Percentiles rank a stretch among this genome's conserved stretches.
These are phyloP conservation scores for Boeremia lycopersici DNA, from an alignment of 2,329 filamentous ascomycete genomes.

Conservation along the genomic window DNA sequence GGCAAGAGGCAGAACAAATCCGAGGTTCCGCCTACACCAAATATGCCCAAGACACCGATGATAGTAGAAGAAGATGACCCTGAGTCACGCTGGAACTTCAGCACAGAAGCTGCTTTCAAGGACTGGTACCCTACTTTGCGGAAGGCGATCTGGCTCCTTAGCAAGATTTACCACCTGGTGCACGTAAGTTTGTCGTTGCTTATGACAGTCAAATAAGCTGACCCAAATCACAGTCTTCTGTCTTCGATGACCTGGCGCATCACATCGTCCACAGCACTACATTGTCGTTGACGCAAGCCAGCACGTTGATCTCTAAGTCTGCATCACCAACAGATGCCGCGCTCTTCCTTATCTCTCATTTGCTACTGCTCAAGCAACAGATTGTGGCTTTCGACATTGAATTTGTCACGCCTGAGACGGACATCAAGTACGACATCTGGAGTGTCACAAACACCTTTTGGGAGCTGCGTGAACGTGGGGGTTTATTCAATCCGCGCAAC, in stretches of 20 bases:
- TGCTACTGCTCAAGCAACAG: conserved; percentile 94
- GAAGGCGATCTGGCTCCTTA: conserved; percentile 71
- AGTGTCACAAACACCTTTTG: conserved; percentile 69
- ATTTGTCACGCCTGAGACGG: conserved; percentile 66
- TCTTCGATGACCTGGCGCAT: conserved; percentile 75
- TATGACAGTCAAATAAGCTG: neutral
- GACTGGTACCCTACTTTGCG: conserved; percentile 71
- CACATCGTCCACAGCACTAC: conserved; percentile 92
- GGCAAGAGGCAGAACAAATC: conserved; percentile 57
- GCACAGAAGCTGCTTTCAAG: conserved; percentile 61
- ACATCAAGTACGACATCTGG: conserved; percentile 69
- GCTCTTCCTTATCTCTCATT: conserved; percentile 91
- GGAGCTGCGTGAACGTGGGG: conserved; percentile 68
- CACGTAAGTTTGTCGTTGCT: conserved; percentile 57
- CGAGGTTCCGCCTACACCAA: conserved; percentile 39
- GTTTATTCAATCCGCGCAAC: conserved; percentile 68
- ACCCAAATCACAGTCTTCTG: conserved; percentile 58
- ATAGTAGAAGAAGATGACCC: conserved; percentile 59
- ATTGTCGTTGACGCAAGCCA: conserved; percentile 77
- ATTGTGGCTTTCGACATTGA: conserved; percentile 95
- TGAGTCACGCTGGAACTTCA: conserved; percentile 59
- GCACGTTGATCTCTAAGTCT: conserved; percentile 70
- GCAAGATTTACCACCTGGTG: conserved; percentile 71
- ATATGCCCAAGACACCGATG: conserved; percentile 55
- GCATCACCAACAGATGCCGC: conserved; percentile 75